Conservation (phyloP, 495 filamentous ascomycete species). For the Xylaria flabelliformis region DNA sequence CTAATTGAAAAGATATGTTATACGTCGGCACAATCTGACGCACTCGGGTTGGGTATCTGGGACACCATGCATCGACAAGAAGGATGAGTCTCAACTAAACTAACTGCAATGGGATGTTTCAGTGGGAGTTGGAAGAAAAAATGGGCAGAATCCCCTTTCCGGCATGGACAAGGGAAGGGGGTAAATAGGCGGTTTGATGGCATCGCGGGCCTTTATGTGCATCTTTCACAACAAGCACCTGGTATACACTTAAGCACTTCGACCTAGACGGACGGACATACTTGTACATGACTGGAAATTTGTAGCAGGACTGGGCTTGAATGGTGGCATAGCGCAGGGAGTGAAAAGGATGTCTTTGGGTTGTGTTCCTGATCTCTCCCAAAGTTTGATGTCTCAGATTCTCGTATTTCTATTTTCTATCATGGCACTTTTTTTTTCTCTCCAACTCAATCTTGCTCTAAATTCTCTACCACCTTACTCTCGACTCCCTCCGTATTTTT, state of each 20-base stretch:
- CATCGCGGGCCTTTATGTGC: conserved; percentile 39
- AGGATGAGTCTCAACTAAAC: conserved; percentile 20
- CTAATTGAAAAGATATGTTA: conserved; percentile 12
- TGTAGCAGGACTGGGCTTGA: conserved; percentile 43
- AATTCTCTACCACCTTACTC: background rate
- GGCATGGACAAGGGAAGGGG: conserved; percentile 45
- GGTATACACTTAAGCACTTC: conserved; percentile 44
- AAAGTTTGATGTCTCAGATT: conserved; percentile 27
- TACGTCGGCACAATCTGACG: conserved; percentile 10
- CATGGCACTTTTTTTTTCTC: conserved; percentile 20
- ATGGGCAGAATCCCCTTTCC: conserved; percentile 46
- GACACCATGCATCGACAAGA: conserved; percentile 27
- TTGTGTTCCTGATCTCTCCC: conserved; percentile 51
- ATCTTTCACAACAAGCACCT: conserved; percentile 38
- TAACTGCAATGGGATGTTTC: conserved; percentile 39
- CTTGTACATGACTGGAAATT: conserved; percentile 46
- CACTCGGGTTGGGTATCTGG: conserved; percentile 27
- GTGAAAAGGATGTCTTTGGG: conserved; percentile 65
- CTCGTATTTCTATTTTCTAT: conserved; percentile 25
- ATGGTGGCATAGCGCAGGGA: conserved; percentile 65
- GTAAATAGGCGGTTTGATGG: conserved; percentile 43
- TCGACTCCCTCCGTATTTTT: background rate
- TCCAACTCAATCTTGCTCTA: conserved; percentile 1
- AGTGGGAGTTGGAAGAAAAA: conserved; percentile 54
- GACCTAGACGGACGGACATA: conserved; percentile 42